Base-by-base conservation (phyloP, 371 early-diverging fungal species). In the Coemansia sp. region DNA sequence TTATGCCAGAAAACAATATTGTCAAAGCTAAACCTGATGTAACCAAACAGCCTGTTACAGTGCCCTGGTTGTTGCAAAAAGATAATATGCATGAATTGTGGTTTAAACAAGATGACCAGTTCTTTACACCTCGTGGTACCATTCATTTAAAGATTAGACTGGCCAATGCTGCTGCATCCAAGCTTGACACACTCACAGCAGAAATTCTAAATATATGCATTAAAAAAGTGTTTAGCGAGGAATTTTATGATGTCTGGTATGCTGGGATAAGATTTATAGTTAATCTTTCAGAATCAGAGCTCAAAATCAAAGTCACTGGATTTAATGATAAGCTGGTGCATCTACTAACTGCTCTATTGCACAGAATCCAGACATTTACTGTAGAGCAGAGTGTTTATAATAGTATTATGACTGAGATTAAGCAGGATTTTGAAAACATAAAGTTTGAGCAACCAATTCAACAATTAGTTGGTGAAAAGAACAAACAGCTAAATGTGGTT, bases 101-200 rank as follows among this genome's bases (percentile, higher is more conserved):
- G 97, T 88, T 92, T 75, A 94, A 94, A 80, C 90, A 91, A 71
- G 96, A 96, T 68, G 94, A 94, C 68, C 88, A 86, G 0, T 97
- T 94, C 71, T 51, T 58, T 23, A 67, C 67, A 4, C 69, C 69
- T 1, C 69, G 48, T 29, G 67, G 69, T 5, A 13, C 23, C 29
- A 59, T 69, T 1, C 3, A 26, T 19, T 12, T 69, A 11, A 19
- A 12, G 3, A 69, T 69, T 5, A 66, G 51, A 12, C 49, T 58
- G 41, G 21, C 23, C 8, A 3, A 5, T 21, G 21, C 23, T 21
- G 21, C 21, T 21, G 21, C 23, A 15, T n/a, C 51, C 51, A 17
- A 17, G 7, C 21, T 51, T 3, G 19, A 51, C 19, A 3, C 0
- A 0, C 21, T 51, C 6, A 21, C 21, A 2, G 51, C 51, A 17